phyloP scores from a whole-genome alignment of 225 moss, liverwort and hornwort species.

The Physcomitrium patens region DNA sequence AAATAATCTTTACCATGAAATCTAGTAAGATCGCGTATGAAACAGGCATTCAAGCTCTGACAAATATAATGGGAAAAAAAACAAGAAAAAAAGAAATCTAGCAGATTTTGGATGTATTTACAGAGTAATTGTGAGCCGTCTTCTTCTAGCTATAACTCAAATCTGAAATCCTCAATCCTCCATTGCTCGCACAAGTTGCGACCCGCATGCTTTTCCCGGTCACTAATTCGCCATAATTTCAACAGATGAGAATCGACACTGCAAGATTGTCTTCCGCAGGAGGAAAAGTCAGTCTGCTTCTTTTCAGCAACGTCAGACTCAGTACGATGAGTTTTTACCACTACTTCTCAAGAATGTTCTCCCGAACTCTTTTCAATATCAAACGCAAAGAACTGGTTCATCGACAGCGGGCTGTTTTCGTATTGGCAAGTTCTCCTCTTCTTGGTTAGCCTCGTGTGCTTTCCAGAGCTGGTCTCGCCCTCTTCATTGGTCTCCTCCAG shows the following conservation, averaged over 20 bases:
- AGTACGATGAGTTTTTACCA: neutral
- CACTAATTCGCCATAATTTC: too few relatives aligned
- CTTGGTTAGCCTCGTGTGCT: neutral
- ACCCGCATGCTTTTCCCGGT: too few relatives aligned
- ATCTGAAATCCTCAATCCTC: too few relatives aligned
- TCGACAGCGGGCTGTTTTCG: neutral
- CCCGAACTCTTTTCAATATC: neutral
- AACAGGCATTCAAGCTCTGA: neutral
- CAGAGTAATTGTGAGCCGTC: too few relatives aligned
- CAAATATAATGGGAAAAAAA: neutral
- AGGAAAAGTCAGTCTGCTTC: neutral
- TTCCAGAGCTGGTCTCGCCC: neutral
- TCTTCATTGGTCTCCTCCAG: neutral
- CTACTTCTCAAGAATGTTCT: neutral
- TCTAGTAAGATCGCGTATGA: neutral
- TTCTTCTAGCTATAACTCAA: too few relatives aligned
- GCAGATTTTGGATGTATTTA: too few relatives aligned
- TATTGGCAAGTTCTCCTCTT: neutral
- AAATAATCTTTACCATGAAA: neutral
- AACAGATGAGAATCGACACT: too few relatives aligned
- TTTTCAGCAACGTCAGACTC: neutral
- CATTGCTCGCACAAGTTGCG: too few relatives aligned
- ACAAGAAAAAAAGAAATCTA: too few relatives aligned
- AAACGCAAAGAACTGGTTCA: neutral
- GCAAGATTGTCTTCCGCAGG: too few relatives aligned